phyloP scores from a whole-genome alignment of 179 eudicot species.

The Gypsophila paniculata region DNA sequence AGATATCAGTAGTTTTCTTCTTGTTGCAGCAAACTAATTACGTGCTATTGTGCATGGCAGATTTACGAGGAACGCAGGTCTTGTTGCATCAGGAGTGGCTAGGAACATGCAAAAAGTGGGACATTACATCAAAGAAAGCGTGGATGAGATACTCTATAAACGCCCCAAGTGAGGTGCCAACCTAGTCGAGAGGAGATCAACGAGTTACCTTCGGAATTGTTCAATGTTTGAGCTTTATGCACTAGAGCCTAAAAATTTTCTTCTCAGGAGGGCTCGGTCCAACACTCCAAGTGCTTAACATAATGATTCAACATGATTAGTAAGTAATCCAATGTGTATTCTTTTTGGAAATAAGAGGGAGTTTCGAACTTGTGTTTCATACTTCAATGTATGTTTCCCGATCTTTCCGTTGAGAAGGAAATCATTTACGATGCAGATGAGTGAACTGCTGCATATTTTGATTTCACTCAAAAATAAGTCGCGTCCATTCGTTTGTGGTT shows the following conservation, averaged over 20 bases:
- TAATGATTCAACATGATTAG: constrained; percentile 5
- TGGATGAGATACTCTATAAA: constrained; percentile 72
- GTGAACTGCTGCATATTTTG: neutral
- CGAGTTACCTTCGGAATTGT: constrained; percentile 7
- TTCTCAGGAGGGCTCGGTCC: constrained; percentile 12
- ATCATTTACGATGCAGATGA: neutral
- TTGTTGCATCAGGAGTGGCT: constrained; percentile 85
- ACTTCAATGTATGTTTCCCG: neutral
- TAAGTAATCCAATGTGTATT: constrained; percentile 11
- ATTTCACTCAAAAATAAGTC: too few species aligned
- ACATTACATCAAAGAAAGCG: constrained; percentile 60
- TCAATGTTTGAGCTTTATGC: constrained; percentile 17
- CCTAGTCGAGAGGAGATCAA: constrained; percentile 2
- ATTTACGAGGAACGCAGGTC: constrained; percentile 66
- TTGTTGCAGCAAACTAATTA: constrained; percentile 11
- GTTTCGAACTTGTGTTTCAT: neutral
- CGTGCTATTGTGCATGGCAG: constrained; percentile 35
- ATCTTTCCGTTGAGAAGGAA: neutral
- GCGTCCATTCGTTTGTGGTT: neutral
- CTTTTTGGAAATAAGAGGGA: neutral
- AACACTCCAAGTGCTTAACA: neutral
- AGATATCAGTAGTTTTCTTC: neutral
- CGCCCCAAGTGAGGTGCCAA: constrained; percentile 54
- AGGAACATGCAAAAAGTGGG: constrained; percentile 76
- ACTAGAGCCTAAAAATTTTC: constrained; percentile 8